Evolutionary conservation across 1,284 basidiomycete species (phyloP).

Genomic region (Malassezia psittaci): DNA sequence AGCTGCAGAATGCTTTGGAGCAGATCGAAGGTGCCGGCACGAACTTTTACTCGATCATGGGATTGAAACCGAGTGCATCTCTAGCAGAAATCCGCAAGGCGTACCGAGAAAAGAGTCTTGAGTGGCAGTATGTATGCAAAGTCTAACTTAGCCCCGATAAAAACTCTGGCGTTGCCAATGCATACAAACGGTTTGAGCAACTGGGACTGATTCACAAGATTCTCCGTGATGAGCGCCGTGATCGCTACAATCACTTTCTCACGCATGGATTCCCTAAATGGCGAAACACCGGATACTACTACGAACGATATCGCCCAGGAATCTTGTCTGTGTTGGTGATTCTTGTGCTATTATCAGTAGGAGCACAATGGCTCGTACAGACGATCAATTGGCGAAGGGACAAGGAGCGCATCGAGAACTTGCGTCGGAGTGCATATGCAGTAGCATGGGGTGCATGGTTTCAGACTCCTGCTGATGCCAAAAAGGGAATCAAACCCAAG

Average conservation of each 20-base stretch:
- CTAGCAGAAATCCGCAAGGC: constrained; percentile 33
- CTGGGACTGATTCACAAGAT: constrained; percentile 44
- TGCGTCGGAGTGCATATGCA: constrained; percentile 28
- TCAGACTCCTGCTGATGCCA: constrained; percentile 14
- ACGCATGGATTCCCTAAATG: constrained; percentile 43
- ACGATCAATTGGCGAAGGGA: constrained; percentile 26
- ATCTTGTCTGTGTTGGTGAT: constrained; percentile 26
- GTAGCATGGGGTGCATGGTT: constrained; percentile 39
- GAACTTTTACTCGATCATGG: constrained; percentile 41
- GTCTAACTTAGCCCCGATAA: constrained; percentile 31
- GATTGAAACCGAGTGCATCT: constrained; percentile 22
- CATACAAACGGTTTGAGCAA: constrained; percentile 38
- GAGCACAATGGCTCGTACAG: constrained; percentile 20
- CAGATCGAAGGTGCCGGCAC: constrained; percentile 25
- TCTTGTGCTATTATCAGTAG: constrained; percentile 24
- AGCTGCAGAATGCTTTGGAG: constrained; percentile 39
- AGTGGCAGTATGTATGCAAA: constrained; percentile 29
- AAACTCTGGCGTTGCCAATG: constrained; percentile 24
- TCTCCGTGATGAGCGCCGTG: constrained; percentile 38
- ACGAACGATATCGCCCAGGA: constrained; percentile 37
- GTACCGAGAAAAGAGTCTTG: constrained; percentile 37
- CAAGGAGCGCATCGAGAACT: constrained; percentile 21
- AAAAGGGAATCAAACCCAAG: constrained; percentile 1
- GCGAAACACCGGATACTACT: constrained; percentile 40
- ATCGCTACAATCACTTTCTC: constrained; percentile 45